phyloP scores from a whole-genome alignment of 2,329 filamentous ascomycete species.

The Falciphora oryzae region DNA sequence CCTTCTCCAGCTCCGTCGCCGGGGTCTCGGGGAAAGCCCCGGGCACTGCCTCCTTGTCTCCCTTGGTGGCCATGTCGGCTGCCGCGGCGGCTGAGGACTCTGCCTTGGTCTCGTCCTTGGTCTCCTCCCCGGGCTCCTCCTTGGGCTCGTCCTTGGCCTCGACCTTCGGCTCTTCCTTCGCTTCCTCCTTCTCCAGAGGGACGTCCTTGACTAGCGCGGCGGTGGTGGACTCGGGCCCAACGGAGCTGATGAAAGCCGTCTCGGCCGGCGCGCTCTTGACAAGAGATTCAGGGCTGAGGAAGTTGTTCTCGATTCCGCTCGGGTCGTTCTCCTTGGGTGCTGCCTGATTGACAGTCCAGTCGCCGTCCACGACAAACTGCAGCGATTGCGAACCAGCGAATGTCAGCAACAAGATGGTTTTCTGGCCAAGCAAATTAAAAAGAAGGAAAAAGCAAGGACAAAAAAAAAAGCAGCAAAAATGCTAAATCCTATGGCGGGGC shows the following conservation, averaged over 20 bases:
- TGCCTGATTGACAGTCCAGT: slow-evolving; percentile 78
- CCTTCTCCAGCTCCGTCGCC: slow-evolving; percentile 41
- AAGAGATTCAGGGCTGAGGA: slow-evolving; percentile 72
- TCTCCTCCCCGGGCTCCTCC: slow-evolving; percentile 8
- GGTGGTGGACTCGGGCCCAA: slow-evolving; percentile 64
- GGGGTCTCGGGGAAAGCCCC: slow-evolving; percentile 46
- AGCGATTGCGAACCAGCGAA: slow-evolving; percentile 13
- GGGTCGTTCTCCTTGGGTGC: slow-evolving; percentile 78
- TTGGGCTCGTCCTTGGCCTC: slow-evolving; percentile 23
- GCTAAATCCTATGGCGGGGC: neutral
- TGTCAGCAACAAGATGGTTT: slow-evolving; percentile 16
- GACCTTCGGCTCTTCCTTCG: slow-evolving; percentile 11
- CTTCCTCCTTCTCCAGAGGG: slow-evolving; percentile 48
- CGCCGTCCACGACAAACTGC: slow-evolving; percentile 92
- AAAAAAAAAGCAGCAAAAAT: slow-evolving; percentile 10
- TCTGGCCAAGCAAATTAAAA: neutral
- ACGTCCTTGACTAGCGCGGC: slow-evolving; percentile 59
- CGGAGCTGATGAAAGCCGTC: slow-evolving; percentile 53
- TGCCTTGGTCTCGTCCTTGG: slow-evolving; percentile 25
- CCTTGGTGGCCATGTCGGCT: slow-evolving; percentile 6
- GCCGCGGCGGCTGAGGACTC: slow-evolving; percentile 12
- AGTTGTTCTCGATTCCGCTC: slow-evolving; percentile 86
- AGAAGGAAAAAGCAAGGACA: slow-evolving; percentile 8
- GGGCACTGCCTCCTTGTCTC: slow-evolving; percentile 22
- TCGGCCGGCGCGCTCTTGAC: slow-evolving; percentile 39